Percentiles rank a stretch among this genome's conserved stretches.
These are phyloP conservation scores for Cercospora citrullina DNA, from an alignment of 2,329 filamentous ascomycete species.

Conservation along the genomic window DNA sequence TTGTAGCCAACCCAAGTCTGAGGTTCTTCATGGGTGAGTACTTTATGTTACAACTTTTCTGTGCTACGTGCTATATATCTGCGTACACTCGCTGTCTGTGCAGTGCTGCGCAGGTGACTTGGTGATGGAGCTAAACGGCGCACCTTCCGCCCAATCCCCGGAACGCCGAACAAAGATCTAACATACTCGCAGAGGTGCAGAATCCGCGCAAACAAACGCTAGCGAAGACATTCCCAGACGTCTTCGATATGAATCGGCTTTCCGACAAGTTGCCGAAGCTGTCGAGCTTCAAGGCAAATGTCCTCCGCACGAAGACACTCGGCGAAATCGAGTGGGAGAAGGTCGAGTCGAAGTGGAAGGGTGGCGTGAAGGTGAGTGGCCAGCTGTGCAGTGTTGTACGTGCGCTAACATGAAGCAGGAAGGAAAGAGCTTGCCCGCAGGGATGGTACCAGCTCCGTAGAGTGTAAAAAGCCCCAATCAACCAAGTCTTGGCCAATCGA, in stretches of 20 bases:
- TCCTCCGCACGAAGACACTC: slow-evolving; percentile 40
- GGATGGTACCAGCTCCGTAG: background rate
- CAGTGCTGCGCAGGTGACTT: background rate
- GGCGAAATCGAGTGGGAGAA: slow-evolving; percentile 40
- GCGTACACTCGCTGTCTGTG: background rate
- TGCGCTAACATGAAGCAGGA: background rate
- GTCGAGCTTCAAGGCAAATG: slow-evolving; percentile 41
- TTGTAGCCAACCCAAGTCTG: slow-evolving; percentile 42
- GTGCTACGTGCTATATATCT: background rate
- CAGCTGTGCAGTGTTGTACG: background rate
- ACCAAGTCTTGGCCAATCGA: too few relatives aligned
- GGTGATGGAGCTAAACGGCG: background rate
- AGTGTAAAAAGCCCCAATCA: too few relatives aligned
- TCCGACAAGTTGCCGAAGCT: slow-evolving; percentile 40
- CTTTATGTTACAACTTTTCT: background rate
- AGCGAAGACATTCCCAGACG: slow-evolving; percentile 37
- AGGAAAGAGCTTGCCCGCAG: slow-evolving; percentile 3
- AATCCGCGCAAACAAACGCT: slow-evolving; percentile 16
- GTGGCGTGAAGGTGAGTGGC: slow-evolving; percentile 31
- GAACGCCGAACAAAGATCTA: background rate
- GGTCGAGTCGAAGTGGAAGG: slow-evolving; percentile 37
- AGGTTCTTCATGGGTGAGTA: slow-evolving; percentile 43
- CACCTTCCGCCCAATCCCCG: background rate
- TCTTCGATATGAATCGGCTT: slow-evolving; percentile 40
- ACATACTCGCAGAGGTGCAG: slow-evolving; percentile 14